Conservation (phyloP, 805 yeast genomes). For the Starmerella potacharoeniae region DNA sequence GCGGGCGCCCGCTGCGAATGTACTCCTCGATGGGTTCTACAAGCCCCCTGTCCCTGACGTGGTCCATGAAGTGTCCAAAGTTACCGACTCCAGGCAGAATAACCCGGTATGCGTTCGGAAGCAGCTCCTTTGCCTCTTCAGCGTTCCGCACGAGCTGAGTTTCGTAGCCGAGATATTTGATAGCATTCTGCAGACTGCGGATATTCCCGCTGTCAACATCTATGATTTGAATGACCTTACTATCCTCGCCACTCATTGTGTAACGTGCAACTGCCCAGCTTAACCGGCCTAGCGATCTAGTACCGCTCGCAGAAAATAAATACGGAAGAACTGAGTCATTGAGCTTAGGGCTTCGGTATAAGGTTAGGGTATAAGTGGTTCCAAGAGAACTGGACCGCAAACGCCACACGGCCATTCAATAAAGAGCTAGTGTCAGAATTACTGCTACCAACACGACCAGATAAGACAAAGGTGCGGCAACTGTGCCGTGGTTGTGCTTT, state of each 20-base stretch:
- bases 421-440: background rate
- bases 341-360: background rate
- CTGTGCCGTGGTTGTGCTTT: background rate
- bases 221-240: constrained; percentile 48
- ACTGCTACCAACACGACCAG: background rate
- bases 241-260: constrained; percentile 6
- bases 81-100: constrained; percentile 96
- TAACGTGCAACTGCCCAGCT: background rate
- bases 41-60: constrained; percentile 50
- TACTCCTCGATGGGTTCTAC: constrained; percentile 55
- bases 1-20: constrained; percentile 63
- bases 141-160: constrained; percentile 25
- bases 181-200: constrained; percentile 79
- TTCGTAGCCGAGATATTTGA: constrained; percentile 62
- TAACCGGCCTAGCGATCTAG: background rate
- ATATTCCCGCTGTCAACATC: constrained; percentile 93
- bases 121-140: constrained; percentile 27
- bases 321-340: background rate
- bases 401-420: background rate
- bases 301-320: background rate
- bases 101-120: constrained; percentile 38
- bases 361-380: background rate
- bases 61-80: constrained; percentile 82
- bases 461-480: background rate
- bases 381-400: background rate